These are phyloP conservation scores for Penicillium paneum DNA, from an alignment of 2,329 filamentous ascomycete species.

Conservation along the genomic window DNA sequence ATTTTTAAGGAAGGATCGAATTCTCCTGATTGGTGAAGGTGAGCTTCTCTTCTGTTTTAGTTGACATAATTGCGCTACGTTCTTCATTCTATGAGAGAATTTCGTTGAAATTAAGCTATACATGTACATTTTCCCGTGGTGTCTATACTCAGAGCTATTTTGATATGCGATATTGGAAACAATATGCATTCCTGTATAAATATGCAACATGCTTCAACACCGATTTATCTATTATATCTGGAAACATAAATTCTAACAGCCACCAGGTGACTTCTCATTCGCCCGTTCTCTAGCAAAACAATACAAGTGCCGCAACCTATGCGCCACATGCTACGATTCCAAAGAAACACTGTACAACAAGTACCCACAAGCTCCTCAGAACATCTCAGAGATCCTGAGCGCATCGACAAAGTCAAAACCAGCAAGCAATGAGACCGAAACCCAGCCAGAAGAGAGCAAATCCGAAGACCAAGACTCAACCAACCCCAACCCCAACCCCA, in stretches of 20 bases:
- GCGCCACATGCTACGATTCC: constrained; percentile 48
- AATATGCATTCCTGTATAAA: background rate
- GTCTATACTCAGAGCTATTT: background rate
- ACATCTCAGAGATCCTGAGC: constrained; percentile 49
- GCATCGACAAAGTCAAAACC: constrained; percentile 15
- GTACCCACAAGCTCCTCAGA: constrained; percentile 66
- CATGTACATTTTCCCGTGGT: background rate
- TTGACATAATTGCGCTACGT: constrained; percentile 4
- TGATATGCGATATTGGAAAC: background rate
- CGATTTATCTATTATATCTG: background rate
- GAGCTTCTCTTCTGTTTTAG: constrained; percentile 17
- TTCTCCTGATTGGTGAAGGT: constrained; percentile 48
- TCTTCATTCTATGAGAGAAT: background rate
- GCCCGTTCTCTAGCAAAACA: constrained; percentile 43
- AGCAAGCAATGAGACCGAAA: background rate
- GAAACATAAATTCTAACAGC: background rate
- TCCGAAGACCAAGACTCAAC: background rate
- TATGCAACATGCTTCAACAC: background rate
- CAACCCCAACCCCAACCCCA: background rate
- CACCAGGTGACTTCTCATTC: constrained; percentile 45
- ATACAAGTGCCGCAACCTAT: constrained; percentile 40
- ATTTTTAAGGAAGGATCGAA: constrained; percentile 41
- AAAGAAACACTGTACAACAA: constrained; percentile 59
- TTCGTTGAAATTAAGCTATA: background rate
- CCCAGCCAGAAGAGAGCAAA: constrained; percentile 1